Evolutionary conservation across 169 alveolate species (phyloP), one percentile per base, ranked within the genome.

Genomic region (Hepatocystis sp.): DNA sequence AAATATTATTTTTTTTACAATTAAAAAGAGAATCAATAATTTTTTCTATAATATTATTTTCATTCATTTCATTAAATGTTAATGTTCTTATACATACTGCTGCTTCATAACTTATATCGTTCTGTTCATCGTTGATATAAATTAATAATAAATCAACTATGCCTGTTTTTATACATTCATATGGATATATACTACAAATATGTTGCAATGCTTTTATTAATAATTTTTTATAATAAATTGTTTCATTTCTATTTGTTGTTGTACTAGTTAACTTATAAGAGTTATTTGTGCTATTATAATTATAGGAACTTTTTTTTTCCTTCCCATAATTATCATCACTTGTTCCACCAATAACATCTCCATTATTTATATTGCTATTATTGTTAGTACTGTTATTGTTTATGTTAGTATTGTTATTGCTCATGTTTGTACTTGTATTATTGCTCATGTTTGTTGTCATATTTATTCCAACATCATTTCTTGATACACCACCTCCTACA

Each of bases 151-250:
- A 47, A 32, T 91, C 95, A 5, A 76, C 81, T 17, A 91, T 91
- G 19, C 67, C 52, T 21, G 67, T 51, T n/a, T n/a, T n/a, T n/a
- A n/a, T n/a, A 27, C 93, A 63, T 17, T 88, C 85, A 53, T 76
- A 71, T 3, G 95, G 85, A 36, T 71, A 88, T 47, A 85, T 55
- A 32, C 88, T 92, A n/a, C 95, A 88, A 15, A 91, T 60, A 64
- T 91, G 90, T 64, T 88, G 92, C 2, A 91, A 49, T 5, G 92
- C 90, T 78, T 91, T 91, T 19, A 91, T 88, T 15, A 92, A 27
- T 51, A 76, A 66, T 21, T 88, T 84, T 36, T 92, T 88, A 63
- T 92, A 92, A 21, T 67, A 44, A 2, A 66, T 71, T 2, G 85
- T 19, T 39, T 84, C 91, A n/a, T 81, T 85, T 34, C 23, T 53